A percentile compares a stretch with the other conserved stretches of the same genome.
phyloP scores from a whole-genome alignment of 2,329 filamentous ascomycete genomes.

The Neonectria neomacrospora region DNA sequence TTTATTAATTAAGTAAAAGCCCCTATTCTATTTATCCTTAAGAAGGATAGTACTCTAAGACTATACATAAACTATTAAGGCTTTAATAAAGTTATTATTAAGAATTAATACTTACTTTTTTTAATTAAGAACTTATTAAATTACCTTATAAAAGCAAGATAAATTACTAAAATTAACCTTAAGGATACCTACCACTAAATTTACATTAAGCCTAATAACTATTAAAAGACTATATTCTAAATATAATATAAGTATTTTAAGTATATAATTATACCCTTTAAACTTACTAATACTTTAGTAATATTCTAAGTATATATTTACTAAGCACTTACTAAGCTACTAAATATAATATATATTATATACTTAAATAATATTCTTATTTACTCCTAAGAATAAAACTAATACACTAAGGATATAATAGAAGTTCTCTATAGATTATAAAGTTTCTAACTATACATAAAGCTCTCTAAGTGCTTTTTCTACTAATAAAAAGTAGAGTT shows the following conservation, averaged over 20 bases:
- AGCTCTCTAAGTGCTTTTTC: not conserved
- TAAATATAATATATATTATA: not conserved
- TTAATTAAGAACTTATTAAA: no score
- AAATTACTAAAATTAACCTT: no score
- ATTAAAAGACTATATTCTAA: no score
- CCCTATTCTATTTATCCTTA: not conserved
- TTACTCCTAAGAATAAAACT: not conserved
- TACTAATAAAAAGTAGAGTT: not conserved
- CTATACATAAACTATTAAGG: not conserved
- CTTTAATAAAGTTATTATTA: not conserved
- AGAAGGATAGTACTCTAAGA: not conserved
- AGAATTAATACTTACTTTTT: no score
- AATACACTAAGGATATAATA: not conserved
- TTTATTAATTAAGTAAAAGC: not conserved
- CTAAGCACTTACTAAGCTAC: not conserved
- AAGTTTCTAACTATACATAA: not conserved
- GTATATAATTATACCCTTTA: not conserved
- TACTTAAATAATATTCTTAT: no score
- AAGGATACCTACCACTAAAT: no score
- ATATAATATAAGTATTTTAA: not conserved
- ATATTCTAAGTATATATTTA: not conserved
- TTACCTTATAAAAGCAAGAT: no score
- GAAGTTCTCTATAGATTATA: not conserved
- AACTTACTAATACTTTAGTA: no score
- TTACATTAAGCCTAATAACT: no score